Evolutionary conservation across 2,329 filamentous ascomycete genomes (phyloP), one percentile per base, ranked within the genome.

Genomic region (Raffaelea albimanens): DNA sequence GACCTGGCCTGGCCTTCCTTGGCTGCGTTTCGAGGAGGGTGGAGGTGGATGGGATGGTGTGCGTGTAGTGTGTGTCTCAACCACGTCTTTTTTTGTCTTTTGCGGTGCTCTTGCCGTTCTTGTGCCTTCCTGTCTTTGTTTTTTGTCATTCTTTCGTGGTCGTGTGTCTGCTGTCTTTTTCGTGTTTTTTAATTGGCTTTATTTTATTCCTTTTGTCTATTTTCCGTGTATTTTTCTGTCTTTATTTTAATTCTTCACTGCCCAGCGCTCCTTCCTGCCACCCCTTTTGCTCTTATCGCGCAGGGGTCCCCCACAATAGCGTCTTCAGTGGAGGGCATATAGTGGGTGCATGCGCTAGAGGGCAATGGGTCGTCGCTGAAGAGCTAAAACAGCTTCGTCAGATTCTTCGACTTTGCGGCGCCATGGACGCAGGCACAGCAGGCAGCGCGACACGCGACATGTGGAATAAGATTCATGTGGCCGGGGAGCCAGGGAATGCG

Each of bases 271-370:
- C 25, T 29, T 29, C 25, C n/a, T n/a, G n/a, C n/a, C n/a, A n/a
- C n/a, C 25, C 25, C 25, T 29, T 29, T 29, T 29, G 13, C 25
- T 29, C 34, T 38, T 16, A n/a, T 38, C 19, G 3, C 25, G 5
- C 40, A 41, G 22, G 39, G 39, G 39, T 40, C 40, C 22, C 40
- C 40, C 19, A n/a, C 40, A 41, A 22, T 21, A 8, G 39, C 18
- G 20, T 16, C 20, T 21, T 4, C 19, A 22, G 18, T 40, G 21
- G 9, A n/a, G n/a, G n/a, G n/a, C 19, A 16, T 43, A 43, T 11
- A 43, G 41, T 43, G 41, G 21, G 5, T 16, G 41, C 41, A 43
- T 43, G 41, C 22, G 41, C 41, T 43, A 43, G n/a, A n/a, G n/a
- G n/a, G n/a, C n/a, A n/a, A n/a, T n/a, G n/a, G n/a, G n/a, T 23